Conservation (phyloP, 1,139 yeast genomes). For the Blastobotrys capitulatus region DNA sequence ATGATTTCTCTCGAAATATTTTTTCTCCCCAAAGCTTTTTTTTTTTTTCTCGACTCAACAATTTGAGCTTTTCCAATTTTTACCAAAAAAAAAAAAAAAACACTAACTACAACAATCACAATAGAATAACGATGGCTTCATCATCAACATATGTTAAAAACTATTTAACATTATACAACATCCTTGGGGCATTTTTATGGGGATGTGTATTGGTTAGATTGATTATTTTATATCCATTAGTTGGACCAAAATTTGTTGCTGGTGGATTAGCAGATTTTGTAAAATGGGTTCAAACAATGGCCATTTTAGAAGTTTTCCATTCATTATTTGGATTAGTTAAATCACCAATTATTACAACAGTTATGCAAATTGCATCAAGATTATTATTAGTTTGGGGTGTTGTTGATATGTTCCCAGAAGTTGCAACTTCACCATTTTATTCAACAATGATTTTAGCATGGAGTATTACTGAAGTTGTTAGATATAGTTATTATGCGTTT, state of each 20-base stretch:
- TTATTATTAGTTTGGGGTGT: conserved; percentile 80
- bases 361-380: conserved; percentile 82
- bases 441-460: conserved; percentile 73
- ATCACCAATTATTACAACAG: conserved; percentile 79
- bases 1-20: no score
- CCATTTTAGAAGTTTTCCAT: conserved; percentile 75
- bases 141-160: conserved; percentile 11
- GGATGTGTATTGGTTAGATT: conserved; percentile 43
- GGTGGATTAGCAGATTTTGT: conserved; percentile 55
- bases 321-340: conserved; percentile 69
- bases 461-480: conserved; percentile 83
- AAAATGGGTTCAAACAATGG: conserved; percentile 73
- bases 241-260: conserved; percentile 47
- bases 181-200: conserved; percentile 67
- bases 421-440: conserved; percentile 55
- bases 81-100: no score
- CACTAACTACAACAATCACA: no score
- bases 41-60: no score
- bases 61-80: no score
- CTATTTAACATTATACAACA: conserved; percentile 51
- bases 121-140: conserved; percentile 22
- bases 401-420: conserved; percentile 61
- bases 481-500: conserved; percentile 78
- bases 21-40: no score
- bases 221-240: conserved; percentile 33